These are phyloP conservation scores for Macrolepiota albuminosa DNA, from an alignment of 768 basidiomycete genomes.

Conservation along the genomic window DNA sequence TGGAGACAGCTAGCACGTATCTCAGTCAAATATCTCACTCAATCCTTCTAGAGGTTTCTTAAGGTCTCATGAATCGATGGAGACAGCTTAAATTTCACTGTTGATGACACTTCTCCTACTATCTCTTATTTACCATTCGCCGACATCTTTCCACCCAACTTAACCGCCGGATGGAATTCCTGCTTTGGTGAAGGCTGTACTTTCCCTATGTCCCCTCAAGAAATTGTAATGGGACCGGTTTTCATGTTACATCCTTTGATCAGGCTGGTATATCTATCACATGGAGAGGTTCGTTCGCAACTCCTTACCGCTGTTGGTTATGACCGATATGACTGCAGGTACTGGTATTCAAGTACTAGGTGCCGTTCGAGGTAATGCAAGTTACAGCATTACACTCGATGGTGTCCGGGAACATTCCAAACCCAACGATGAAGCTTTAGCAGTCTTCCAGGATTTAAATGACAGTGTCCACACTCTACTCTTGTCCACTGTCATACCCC, in stretches of 20 bases:
- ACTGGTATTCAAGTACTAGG: conserved; percentile 62
- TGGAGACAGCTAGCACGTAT: conserved; percentile 6
- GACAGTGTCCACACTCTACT: conserved; percentile 51
- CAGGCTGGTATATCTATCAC: conserved; percentile 50
- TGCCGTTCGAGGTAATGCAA: conserved; percentile 32
- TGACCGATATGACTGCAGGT: conserved; percentile 33
- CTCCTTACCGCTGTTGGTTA: neutral
- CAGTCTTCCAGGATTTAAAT: conserved; percentile 40
- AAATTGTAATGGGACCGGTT: conserved; percentile 48
- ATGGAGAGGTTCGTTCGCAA: conserved; percentile 54
- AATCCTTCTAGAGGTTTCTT: neutral
- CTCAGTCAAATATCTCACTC: neutral
- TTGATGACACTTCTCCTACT: conserved; percentile 66
- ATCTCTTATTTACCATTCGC: conserved; percentile 57
- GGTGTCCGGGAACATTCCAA: conserved; percentile 26
- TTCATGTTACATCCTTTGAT: conserved; percentile 57
- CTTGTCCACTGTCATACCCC: conserved; percentile 43
- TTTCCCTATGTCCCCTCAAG: conserved; percentile 34
- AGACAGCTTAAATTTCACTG: conserved; percentile 16
- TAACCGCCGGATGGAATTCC: conserved; percentile 64
- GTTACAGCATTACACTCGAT: conserved; percentile 51
- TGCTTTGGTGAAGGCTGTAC: conserved; percentile 46
- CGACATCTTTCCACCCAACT: conserved; percentile 47
- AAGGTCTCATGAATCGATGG: conserved; percentile 13
- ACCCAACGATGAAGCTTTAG: conserved; percentile 38